These are phyloP conservation scores for Chlamydomonas incerta DNA, from an alignment of 139 green algal genomes.

Conservation along the genomic window DNA sequence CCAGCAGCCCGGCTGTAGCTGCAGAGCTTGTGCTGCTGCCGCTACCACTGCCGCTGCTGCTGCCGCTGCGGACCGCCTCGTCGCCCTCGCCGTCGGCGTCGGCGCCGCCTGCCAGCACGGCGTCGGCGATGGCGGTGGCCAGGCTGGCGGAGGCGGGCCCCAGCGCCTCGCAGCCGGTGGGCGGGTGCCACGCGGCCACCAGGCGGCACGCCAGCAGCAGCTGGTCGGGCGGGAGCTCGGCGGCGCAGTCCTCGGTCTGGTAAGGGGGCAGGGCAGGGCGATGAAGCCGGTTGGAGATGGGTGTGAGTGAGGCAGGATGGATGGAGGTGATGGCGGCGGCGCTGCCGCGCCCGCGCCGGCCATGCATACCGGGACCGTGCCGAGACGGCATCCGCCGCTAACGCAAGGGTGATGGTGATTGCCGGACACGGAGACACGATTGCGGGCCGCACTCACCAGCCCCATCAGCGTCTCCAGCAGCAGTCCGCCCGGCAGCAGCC, in stretches of 20 bases:
- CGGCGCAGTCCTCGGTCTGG: neutral
- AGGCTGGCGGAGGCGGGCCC: slow-evolving; percentile 1
- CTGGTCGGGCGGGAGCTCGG: neutral
- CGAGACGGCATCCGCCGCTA: too few relatives aligned
- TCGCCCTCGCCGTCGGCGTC: too few relatives aligned
- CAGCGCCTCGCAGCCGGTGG: neutral
- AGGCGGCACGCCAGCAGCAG: neutral
- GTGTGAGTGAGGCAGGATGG: too few relatives aligned
- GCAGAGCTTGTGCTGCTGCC: neutral
- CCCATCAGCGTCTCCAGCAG: neutral
- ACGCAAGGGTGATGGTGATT: too few relatives aligned
- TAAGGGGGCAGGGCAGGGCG: too few relatives aligned
- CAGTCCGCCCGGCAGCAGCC: slow-evolving; percentile 1
- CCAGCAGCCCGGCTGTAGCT: neutral
- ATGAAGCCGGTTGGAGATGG: too few relatives aligned
- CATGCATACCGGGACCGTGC: too few relatives aligned
- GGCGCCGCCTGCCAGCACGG: neutral
- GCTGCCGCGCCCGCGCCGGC: too few relatives aligned
- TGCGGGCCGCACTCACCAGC: neutral
- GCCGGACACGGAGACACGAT: too few relatives aligned
- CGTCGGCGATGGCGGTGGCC: neutral
- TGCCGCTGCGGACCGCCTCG: neutral
- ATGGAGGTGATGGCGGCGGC: too few relatives aligned
- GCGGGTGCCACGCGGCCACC: neutral
- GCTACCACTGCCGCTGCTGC: neutral